Percentiles rank a stretch among this genome's conserved stretches.
These are phyloP conservation scores for Pythium dissotocum DNA, from an alignment of 352 stramenopile species.

Conservation along the genomic window DNA sequence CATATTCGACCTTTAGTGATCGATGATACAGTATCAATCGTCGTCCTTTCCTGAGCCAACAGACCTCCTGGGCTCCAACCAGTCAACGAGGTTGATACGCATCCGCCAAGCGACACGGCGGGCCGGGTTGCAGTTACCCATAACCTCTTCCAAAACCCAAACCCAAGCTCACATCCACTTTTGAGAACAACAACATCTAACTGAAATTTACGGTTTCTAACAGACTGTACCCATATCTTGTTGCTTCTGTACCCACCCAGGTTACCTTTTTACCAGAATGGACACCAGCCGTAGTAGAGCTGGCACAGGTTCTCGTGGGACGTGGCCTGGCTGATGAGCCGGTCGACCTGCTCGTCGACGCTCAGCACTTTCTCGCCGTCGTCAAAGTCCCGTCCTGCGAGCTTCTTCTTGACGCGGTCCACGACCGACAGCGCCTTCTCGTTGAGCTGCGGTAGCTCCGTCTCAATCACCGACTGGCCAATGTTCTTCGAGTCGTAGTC, in stretches of 20 bases:
- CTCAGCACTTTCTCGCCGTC: constrained; percentile 77
- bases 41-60: constrained; percentile 4
- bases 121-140: neutral
- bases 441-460: constrained; percentile 80
- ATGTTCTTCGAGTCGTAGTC: constrained; percentile 59
- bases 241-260: too few species aligned
- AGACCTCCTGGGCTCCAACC: constrained; percentile 7
- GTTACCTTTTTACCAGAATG: constrained; percentile 70
- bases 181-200: constrained; percentile 10
- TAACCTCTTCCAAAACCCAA: neutral
- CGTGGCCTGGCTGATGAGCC: constrained; percentile 98
- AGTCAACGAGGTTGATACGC: constrained; percentile 7
- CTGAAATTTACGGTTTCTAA: constrained; percentile 10
- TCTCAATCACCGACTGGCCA: constrained; percentile 53
- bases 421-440: constrained; percentile 95
- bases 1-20: neutral
- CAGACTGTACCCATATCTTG: constrained; percentile 2
- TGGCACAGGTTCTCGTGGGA: constrained; percentile 99
- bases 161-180: neutral
- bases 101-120: constrained; percentile 21
- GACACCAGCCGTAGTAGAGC: constrained; percentile 98
- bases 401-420: constrained; percentile 98
- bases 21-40: too few species aligned
- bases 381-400: constrained; percentile 98
- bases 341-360: constrained; percentile 95